These are phyloP conservation scores for Thalassiosira delicatula DNA, from an alignment of 352 stramenopile species.

Conservation along the genomic window DNA sequence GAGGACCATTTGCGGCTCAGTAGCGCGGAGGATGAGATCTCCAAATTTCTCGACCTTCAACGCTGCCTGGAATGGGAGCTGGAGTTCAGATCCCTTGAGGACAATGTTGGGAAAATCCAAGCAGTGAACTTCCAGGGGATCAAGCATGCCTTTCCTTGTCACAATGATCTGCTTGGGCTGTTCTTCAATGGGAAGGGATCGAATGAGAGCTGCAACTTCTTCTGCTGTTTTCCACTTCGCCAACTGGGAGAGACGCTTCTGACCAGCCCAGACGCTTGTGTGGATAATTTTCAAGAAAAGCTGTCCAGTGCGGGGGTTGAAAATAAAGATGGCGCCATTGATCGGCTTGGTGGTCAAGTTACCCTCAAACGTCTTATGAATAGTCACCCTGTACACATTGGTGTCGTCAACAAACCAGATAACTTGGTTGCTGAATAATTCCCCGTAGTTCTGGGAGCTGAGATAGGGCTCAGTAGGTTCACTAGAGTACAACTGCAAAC, in stretches of 20 bases:
- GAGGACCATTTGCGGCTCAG: conserved; percentile 99
- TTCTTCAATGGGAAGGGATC: conserved; percentile 98
- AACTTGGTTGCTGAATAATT: conserved; percentile 99
- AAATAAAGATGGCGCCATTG: conserved; percentile 99
- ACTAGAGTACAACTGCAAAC: conserved; percentile 98
- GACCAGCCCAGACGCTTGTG: conserved; percentile 98
- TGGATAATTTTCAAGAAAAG: conserved; percentile 99
- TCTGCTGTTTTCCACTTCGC: conserved; percentile 99
- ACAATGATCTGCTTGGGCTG: conserved; percentile 99
- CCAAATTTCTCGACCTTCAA: conserved; percentile 99
- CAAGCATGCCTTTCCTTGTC: conserved; percentile 99
- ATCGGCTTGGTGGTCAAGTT: conserved; percentile 99
- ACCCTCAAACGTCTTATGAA: conserved; percentile 99
- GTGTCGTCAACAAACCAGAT: conserved; percentile 99
- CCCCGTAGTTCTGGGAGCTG: conserved; percentile 99
- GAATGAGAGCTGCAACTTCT: conserved; percentile 99
- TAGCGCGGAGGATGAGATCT: conserved; percentile 98
- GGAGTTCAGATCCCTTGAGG: conserved; percentile 97
- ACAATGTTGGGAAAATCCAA: conserved; percentile 99
- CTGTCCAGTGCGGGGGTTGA: conserved; percentile 99
- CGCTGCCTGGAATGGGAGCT: conserved; percentile 98
- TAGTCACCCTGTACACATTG: conserved; percentile 98
- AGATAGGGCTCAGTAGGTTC: conserved; percentile 99
- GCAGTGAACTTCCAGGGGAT: conserved; percentile 98
- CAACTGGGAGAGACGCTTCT: conserved; percentile 98